phyloP scores from a whole-genome alignment of 345 rosid species.

The Eucalyptus leucophloia region DNA sequence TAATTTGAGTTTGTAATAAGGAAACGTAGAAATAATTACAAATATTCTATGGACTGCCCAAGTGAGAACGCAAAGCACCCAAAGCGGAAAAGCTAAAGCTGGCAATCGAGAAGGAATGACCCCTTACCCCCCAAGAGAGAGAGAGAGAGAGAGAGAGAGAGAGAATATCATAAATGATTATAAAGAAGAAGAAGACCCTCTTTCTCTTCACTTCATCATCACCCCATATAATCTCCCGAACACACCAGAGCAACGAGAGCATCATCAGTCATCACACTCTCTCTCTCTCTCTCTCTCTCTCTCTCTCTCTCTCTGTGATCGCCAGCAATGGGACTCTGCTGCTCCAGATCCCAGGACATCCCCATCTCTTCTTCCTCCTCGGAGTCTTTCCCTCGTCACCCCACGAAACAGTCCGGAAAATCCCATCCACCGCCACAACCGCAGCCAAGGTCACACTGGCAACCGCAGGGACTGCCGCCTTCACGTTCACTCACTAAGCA shows the following conservation, averaged over 20 bases:
- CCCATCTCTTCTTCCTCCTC: constrained; percentile 42
- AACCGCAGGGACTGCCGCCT: too few species aligned
- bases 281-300: background rate
- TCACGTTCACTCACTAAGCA: background rate
- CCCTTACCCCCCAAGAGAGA: background rate
- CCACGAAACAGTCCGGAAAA: constrained; percentile 10
- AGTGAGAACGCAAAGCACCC: background rate
- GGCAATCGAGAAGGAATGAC: background rate
- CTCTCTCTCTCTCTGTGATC: background rate
- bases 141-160: too few species aligned
- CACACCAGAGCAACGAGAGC: background rate
- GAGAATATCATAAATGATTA: background rate
- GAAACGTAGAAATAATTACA: background rate
- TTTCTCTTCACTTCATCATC: background rate
- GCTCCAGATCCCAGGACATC: constrained; percentile 21
- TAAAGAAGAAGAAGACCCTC: background rate
- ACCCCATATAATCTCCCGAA: background rate
- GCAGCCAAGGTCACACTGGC: background rate
- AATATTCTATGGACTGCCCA: background rate
- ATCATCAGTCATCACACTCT: background rate
- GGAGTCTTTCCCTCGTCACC: constrained; percentile 15
- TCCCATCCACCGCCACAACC: background rate
- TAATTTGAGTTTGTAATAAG: too few species aligned
- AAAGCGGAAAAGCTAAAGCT: background rate
- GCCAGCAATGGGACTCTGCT: constrained; percentile 3